A percentile compares a stretch with the other conserved stretches of the same genome.
Conservation (phyloP, 306 rosid genomes). For the Dicorynia guianensis region DNA sequence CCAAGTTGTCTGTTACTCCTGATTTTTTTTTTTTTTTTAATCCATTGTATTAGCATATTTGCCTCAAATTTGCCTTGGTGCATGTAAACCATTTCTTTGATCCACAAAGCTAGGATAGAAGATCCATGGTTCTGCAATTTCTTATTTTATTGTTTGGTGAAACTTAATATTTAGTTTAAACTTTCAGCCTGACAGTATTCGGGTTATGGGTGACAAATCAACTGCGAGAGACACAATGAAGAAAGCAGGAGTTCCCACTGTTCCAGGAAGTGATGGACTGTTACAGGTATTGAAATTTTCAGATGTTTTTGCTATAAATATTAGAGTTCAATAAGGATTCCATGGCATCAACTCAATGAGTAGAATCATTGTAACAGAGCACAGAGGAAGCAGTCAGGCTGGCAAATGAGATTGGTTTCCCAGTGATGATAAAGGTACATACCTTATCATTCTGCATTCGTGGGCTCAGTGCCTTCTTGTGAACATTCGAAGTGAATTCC, state of each 20-base stretch:
- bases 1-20: not conserved
- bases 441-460: slow-evolving; percentile 23
- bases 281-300: slow-evolving; percentile 72
- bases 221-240: slow-evolving; percentile 95
- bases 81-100: slow-evolving; percentile 5
- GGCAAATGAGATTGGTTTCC: slow-evolving; percentile 92
- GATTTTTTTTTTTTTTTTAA: too few species aligned
- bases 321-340: slow-evolving; percentile 33
- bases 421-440: slow-evolving; percentile 96
- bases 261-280: slow-evolving; percentile 83
- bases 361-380: slow-evolving; percentile 58
- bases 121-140: slow-evolving; percentile 26
- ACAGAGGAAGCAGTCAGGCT: slow-evolving; percentile 89
- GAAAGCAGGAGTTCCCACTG: slow-evolving; percentile 84
- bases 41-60: not conserved
- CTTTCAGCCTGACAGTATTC: slow-evolving; percentile 91
- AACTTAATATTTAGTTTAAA: slow-evolving; percentile 40
- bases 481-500: slow-evolving; percentile 34
- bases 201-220: slow-evolving; percentile 94
- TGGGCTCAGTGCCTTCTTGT: slow-evolving; percentile 3
- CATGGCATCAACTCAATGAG: slow-evolving; percentile 17
- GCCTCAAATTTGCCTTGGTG: slow-evolving; percentile 17
- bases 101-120: not conserved
- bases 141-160: slow-evolving; percentile 23
- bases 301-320: not conserved